phyloP scores from a whole-genome alignment of 352 stramenopile genomes.

The Globisporangium perplexum region DNA sequence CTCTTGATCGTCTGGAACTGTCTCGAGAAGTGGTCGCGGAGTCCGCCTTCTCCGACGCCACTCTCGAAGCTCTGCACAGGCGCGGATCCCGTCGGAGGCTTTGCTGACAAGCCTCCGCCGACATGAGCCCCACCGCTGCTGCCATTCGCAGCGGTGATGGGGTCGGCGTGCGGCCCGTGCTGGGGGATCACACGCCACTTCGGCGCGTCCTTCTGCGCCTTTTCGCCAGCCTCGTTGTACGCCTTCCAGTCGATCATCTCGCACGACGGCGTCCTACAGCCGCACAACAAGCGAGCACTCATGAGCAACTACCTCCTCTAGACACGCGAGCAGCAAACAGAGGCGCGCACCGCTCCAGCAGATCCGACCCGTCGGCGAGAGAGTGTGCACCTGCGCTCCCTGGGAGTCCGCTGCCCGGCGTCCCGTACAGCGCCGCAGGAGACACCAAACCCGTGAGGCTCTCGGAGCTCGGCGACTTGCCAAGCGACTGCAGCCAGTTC shows the following conservation, averaged over 20 bases:
- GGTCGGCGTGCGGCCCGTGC: constrained; percentile 58
- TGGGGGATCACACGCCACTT: constrained; percentile 83
- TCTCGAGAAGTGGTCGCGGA: constrained; percentile 32
- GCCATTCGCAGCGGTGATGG: constrained; percentile 2
- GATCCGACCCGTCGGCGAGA: constrained; percentile 11
- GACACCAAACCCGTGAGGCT: constrained; percentile 58
- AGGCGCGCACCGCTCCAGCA: constrained; percentile 23
- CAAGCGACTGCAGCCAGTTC: constrained; percentile 71
- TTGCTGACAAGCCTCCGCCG: constrained; percentile 5
- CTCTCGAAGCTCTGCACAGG: constrained; percentile 3
- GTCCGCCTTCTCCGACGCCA: constrained; percentile 11
- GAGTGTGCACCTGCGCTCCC: constrained; percentile 13
- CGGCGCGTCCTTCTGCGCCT: constrained; percentile 42
- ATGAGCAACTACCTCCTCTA: background rate
- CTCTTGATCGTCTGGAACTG: constrained; percentile 44
- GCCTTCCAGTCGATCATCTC: constrained; percentile 86
- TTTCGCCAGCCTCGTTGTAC: constrained; percentile 72
- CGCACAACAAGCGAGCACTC: background rate
- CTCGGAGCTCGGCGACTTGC: constrained; percentile 57
- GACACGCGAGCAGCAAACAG: background rate
- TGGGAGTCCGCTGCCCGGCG: constrained; percentile 6
- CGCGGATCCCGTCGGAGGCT: constrained; percentile 20
- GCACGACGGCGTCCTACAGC: constrained; percentile 43
- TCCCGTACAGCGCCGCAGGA: constrained; percentile 36
- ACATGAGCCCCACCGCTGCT: background rate